Percentiles rank a stretch among this genome's conserved stretches.
Conservation (phyloP, 352 stramenopile species). For the Phytophthora nicotianae region DNA sequence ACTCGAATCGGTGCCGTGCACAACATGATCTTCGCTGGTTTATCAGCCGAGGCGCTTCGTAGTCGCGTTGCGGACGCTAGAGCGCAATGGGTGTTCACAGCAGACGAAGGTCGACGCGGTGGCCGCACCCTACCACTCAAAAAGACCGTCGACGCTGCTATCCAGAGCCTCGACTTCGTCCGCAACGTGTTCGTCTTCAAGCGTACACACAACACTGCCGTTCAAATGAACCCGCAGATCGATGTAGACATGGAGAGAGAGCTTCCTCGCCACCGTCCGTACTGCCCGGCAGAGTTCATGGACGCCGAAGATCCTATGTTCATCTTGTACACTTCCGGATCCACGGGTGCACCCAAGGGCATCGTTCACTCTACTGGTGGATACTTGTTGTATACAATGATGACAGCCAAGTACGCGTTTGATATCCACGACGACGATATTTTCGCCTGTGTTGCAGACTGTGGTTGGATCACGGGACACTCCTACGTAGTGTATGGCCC, state of each 20-base stretch:
- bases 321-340: constrained; percentile 29
- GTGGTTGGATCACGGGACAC: constrained; percentile 1
- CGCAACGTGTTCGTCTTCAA: constrained; percentile 38
- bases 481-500: not conserved
- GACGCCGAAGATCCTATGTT: constrained; percentile 69
- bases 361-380: not conserved
- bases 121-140: constrained; percentile 93
- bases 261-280: constrained; percentile 87
- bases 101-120: constrained; percentile 92
- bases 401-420: constrained; percentile 1
- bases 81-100: constrained; percentile 91
- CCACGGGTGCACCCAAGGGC: constrained; percentile 19
- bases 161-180: constrained; percentile 88
- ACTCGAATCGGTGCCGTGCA: constrained; percentile 96
- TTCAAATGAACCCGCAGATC: constrained; percentile 68
- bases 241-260: constrained; percentile 94
- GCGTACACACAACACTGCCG: constrained; percentile 38
- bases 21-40: constrained; percentile 97
- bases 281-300: constrained; percentile 94
- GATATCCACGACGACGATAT: not conserved
- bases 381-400: not conserved
- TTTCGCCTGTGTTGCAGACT: not conserved
- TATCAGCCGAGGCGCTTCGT: constrained; percentile 92
- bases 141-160: constrained; percentile 92
- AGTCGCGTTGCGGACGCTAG: constrained; percentile 93